Percentiles rank a stretch among this genome's conserved stretches.
Evolutionary conservation across 2,329 filamentous ascomycete genomes (phyloP).

Genomic region (Beauveria sp.): DNA sequence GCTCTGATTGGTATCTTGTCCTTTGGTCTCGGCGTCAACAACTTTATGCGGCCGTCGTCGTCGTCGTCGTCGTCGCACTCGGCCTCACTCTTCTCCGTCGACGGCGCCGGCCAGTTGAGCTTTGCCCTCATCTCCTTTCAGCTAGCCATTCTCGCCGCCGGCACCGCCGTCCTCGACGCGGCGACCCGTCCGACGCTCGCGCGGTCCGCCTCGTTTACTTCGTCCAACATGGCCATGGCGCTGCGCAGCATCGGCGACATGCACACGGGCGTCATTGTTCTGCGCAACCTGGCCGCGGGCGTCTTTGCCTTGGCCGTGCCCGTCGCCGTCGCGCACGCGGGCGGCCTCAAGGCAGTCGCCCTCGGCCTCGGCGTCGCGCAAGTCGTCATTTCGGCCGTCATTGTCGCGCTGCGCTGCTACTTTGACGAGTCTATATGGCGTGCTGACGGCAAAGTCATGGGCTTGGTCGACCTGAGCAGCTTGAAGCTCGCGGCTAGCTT

Average conservation of each 20-base stretch:
- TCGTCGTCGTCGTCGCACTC: conserved; percentile 19
- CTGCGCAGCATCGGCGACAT: conserved; percentile 42
- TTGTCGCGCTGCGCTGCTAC: conserved; percentile 32
- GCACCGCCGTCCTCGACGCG: conserved; percentile 32
- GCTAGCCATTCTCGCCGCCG: conserved; percentile 40
- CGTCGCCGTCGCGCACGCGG: conserved; percentile 23
- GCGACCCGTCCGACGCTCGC: conserved; percentile 35
- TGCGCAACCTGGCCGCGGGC: conserved; percentile 34
- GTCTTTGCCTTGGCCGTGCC: conserved; percentile 37
- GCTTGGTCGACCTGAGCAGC: conserved; percentile 36
- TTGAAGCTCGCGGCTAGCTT: conserved; percentile 37
- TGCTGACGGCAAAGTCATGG: conserved; percentile 40
- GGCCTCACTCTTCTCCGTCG: conserved; percentile 20
- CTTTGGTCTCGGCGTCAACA: conserved; percentile 32
- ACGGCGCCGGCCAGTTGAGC: conserved; percentile 21
- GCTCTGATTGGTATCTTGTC: conserved; percentile 34
- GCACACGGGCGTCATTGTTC: conserved; percentile 33
- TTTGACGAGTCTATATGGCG: conserved; percentile 34
- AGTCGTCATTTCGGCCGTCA: conserved; percentile 27
- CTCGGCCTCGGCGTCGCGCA: conserved; percentile 37
- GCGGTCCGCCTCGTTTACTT: conserved; percentile 42
- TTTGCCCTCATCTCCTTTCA: conserved; percentile 37
- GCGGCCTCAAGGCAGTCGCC: conserved; percentile 29
- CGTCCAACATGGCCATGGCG: conserved; percentile 36
- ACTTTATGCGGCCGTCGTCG: conserved; percentile 28